Evolutionary conservation across 306 rosid genomes (phyloP).

Genomic region (Cucumis melo): DNA sequence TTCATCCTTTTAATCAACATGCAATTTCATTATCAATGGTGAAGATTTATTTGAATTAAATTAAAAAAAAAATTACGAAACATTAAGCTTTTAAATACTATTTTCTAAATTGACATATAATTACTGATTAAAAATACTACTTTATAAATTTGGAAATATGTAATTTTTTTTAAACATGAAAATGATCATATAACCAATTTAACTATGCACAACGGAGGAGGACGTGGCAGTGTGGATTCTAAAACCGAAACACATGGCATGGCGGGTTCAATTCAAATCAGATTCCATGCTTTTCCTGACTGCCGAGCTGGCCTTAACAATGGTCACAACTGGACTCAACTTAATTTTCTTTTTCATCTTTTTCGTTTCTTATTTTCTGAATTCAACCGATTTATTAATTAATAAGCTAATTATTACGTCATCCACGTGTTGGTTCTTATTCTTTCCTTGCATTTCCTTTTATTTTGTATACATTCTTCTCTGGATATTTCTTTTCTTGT

Average conservation of each 20-base stretch:
- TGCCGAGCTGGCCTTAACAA: background rate
- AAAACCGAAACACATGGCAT: background rate
- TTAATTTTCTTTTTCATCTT: background rate
- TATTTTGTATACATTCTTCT: background rate
- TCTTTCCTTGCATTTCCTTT: background rate
- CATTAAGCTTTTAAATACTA: too few relatives aligned
- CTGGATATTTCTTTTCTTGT: background rate
- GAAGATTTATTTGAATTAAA: too few relatives aligned
- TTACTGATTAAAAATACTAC: too few relatives aligned
- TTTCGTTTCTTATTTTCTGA: background rate
- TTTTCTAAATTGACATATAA: too few relatives aligned
- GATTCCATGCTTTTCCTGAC: background rate
- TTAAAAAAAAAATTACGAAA: too few relatives aligned
- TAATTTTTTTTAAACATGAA: too few relatives aligned
- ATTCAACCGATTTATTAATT: background rate
- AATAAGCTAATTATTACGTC: background rate
- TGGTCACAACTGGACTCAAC: background rate
- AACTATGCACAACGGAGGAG: too few relatives aligned
- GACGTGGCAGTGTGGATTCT: background rate
- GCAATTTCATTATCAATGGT: too few relatives aligned
- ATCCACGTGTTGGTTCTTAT: conserved; percentile 3
- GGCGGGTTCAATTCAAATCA: background rate
- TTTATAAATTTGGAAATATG: too few relatives aligned
- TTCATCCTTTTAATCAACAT: too few relatives aligned
- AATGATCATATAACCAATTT: too few relatives aligned